Conservation (phyloP, 495 filamentous ascomycete genomes). For the Thozetella sp. region DNA sequence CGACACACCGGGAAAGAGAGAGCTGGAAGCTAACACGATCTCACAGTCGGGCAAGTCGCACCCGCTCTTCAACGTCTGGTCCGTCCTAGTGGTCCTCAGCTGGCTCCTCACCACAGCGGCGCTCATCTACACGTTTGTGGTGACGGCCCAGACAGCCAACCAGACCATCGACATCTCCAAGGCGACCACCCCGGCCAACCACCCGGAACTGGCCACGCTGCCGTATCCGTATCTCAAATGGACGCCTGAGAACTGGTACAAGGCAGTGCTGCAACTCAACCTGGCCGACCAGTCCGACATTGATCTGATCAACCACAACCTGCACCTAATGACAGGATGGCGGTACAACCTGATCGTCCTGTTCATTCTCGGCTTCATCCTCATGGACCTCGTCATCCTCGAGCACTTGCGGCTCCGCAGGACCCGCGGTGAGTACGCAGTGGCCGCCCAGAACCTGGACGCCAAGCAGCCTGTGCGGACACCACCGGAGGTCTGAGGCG, state of each 20-base stretch:
- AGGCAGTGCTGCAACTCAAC: conserved; percentile 47
- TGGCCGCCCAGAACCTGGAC: background rate
- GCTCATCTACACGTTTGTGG: conserved; percentile 45
- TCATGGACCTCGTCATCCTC: conserved; percentile 46
- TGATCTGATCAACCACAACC: conserved; percentile 36
- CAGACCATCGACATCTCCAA: conserved; percentile 44
- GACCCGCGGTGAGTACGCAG: background rate
- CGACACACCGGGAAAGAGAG: background rate
- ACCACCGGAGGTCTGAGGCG: background rate
- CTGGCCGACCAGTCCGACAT: conserved; percentile 27
- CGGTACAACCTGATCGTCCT: conserved; percentile 56
- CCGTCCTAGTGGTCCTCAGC: conserved; percentile 39
- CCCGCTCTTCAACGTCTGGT: conserved; percentile 37
- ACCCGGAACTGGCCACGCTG: background rate
- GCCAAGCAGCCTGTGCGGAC: background rate
- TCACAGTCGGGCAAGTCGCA: conserved; percentile 17
- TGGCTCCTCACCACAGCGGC: conserved; percentile 44
- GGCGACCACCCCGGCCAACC: conserved; percentile 22
- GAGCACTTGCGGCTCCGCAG: conserved; percentile 23
- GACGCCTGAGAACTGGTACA: conserved; percentile 60
- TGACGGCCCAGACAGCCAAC: conserved; percentile 37
- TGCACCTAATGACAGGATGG: conserved; percentile 51
- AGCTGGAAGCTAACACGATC: conserved; percentile 7
- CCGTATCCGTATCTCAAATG: conserved; percentile 46
- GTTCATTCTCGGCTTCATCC: conserved; percentile 42